A percentile compares a stretch with the other conserved stretches of the same genome.
Evolutionary conservation across 345 rosid genomes (phyloP).

Genomic region (Pelargonium nanum): DNA sequence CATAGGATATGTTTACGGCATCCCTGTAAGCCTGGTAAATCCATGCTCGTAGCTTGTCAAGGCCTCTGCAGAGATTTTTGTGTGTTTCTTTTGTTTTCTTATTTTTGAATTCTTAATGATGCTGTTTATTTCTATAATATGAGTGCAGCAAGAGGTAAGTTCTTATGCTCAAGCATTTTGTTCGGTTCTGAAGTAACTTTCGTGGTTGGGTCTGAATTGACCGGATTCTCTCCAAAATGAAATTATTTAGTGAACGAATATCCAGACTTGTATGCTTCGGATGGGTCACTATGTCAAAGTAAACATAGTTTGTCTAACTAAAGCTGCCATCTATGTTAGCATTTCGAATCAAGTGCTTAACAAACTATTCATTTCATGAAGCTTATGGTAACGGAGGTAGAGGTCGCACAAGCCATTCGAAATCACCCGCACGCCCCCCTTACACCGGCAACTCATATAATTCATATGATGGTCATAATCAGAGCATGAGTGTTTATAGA

Average conservation of each 20-base stretch:
- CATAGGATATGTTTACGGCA: conserved; percentile 61
- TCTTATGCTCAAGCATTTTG: conserved; percentile 64
- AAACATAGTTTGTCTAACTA: conserved; percentile 33
- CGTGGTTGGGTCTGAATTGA: conserved; percentile 38
- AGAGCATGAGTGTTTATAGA: conserved; percentile 50
- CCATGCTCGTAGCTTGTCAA: conserved; percentile 32
- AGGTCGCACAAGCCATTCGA: conserved; percentile 74
- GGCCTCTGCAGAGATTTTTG: conserved; percentile 13
- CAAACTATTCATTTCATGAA: conserved; percentile 81
- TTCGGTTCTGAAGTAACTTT: conserved; percentile 50
- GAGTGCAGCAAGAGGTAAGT: conserved; percentile 97
- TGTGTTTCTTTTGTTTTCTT: conserved; percentile 10
- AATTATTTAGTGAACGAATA: conserved; percentile 43
- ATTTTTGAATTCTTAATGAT: conserved; percentile 20
- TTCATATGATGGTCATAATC: conserved; percentile 61
- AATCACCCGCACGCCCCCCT: conserved; percentile 66
- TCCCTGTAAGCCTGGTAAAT: conserved; percentile 51
- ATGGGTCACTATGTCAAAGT: conserved; percentile 38
- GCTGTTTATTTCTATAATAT: conserved; percentile 34
- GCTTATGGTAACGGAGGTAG: conserved; percentile 98
- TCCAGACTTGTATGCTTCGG: conserved; percentile 35
- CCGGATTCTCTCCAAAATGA: conserved; percentile 29
- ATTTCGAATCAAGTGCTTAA: conserved; percentile 61
- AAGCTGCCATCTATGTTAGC: conserved; percentile 43
- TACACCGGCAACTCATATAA: conserved; percentile 59